These are phyloP conservation scores for Tolypocladium cylindrosporum DNA, from an alignment of 2,329 filamentous ascomycete species.

Conservation along the genomic window DNA sequence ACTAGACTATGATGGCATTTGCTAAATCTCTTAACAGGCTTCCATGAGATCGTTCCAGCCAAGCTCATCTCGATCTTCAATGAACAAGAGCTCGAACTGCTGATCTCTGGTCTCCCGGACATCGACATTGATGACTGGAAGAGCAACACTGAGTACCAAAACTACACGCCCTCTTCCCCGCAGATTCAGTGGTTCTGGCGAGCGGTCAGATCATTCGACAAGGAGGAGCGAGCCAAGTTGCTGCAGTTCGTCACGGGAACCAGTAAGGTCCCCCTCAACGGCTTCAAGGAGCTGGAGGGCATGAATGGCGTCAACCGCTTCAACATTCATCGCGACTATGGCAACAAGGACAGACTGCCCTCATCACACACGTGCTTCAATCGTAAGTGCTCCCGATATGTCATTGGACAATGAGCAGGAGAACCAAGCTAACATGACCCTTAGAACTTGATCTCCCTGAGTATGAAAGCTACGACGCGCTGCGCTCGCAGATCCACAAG, in stretches of 20 bases:
- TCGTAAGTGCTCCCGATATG: constrained; percentile 51
- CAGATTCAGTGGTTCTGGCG: constrained; percentile 99
- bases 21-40: constrained; percentile 42
- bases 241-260: constrained; percentile 98
- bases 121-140: constrained; percentile 99
- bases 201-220: constrained; percentile 92
- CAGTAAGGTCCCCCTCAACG: constrained; percentile 94
- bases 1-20: not conserved
- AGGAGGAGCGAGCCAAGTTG: constrained; percentile 94
- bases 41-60: constrained; percentile 95
- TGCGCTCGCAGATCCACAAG: constrained; percentile 81
- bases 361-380: constrained; percentile 99
- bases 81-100: constrained; percentile 90
- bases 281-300: constrained; percentile 97
- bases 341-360: constrained; percentile 88
- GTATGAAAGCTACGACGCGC: constrained; percentile 89
- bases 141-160: constrained; percentile 97
- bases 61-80: constrained; percentile 96
- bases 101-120: constrained; percentile 94
- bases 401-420: not conserved
- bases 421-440: constrained; percentile 4
- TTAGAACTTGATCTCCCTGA: constrained; percentile 95
- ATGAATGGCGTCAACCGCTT: constrained; percentile 98
- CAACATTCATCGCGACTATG: constrained; percentile 98
- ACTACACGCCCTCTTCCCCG: constrained; percentile 86